A percentile compares a stretch with the other conserved stretches of the same genome.
Conservation (phyloP, 1,284 basidiomycete species). For the Irpex sp. region DNA sequence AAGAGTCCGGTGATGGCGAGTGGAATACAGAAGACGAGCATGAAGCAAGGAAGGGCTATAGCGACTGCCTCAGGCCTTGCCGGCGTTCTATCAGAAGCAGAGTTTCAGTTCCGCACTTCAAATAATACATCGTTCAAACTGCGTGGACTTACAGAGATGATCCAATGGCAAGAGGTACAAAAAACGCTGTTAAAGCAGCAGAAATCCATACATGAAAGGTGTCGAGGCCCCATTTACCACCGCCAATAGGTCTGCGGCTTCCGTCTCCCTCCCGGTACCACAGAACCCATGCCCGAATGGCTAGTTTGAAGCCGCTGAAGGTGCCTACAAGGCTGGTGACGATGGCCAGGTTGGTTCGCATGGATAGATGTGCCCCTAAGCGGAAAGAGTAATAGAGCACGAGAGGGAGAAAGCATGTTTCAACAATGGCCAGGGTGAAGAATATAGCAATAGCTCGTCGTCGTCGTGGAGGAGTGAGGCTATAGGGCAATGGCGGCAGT, state of each 20-base stretch:
- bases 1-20: slow-evolving; percentile 27
- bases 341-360: slow-evolving; percentile 31
- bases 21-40: slow-evolving; percentile 28
- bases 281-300: slow-evolving; percentile 24
- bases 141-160: slow-evolving; percentile 26
- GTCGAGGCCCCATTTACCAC: slow-evolving; percentile 27
- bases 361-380: slow-evolving; percentile 29
- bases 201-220: slow-evolving; percentile 26
- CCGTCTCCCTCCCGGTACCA: slow-evolving; percentile 24
- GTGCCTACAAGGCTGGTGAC: slow-evolving; percentile 30
- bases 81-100: slow-evolving; percentile 9
- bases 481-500: slow-evolving; percentile 28
- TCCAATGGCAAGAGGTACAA: slow-evolving; percentile 29
- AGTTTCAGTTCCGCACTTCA: slow-evolving; percentile 11
- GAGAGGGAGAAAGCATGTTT: slow-evolving; percentile 29
- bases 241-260: slow-evolving; percentile 26
- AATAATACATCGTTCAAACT: background rate
- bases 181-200: slow-evolving; percentile 26
- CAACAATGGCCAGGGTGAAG: slow-evolving; percentile 26
- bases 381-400: slow-evolving; percentile 30
- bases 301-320: slow-evolving; percentile 29
- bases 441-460: slow-evolving; percentile 23
- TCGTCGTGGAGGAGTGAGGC: slow-evolving; percentile 18
- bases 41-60: slow-evolving; percentile 28
- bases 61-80: slow-evolving; percentile 24